A percentile compares a stretch with the other conserved stretches of the same genome.
These are phyloP conservation scores for Eucalyptus victrix DNA, from an alignment of 345 rosid genomes.

Conservation along the genomic window DNA sequence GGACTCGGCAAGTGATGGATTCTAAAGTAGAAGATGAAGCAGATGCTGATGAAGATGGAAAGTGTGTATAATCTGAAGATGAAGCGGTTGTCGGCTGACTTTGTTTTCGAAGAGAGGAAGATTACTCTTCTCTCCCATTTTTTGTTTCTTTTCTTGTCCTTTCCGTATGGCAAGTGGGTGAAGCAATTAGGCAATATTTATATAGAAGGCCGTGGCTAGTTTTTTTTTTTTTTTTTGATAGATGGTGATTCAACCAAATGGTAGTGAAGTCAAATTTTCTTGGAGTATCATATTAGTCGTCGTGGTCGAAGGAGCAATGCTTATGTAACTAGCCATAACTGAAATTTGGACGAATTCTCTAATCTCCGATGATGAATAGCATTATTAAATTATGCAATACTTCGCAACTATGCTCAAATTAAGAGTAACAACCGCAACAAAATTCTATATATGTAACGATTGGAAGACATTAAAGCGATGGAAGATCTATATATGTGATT, in stretches of 20 bases:
- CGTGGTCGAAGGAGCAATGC: not conserved
- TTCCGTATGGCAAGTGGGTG: not conserved
- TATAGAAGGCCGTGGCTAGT: not conserved
- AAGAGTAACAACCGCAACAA: not conserved
- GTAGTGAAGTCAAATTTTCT: not conserved
- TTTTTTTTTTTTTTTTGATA: no score
- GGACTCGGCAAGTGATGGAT: not conserved
- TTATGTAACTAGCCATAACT: not conserved
- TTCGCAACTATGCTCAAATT: not conserved
- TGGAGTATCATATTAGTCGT: not conserved
- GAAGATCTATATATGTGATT: not conserved
- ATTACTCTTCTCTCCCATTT: not conserved
- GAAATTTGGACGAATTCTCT: not conserved
- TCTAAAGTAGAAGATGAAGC: not conserved
- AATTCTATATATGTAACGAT: not conserved
- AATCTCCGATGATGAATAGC: not conserved
- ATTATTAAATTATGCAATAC: not conserved
- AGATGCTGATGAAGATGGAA: not conserved
- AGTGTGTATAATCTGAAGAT: not conserved
- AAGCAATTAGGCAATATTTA: not conserved
- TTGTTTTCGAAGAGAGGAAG: not conserved
- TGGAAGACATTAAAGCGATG: not conserved
- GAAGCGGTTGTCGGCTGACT: not conserved
- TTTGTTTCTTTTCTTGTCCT: not conserved
- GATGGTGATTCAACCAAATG: not conserved